Percentiles rank a stretch among this genome's conserved stretches.
Evolutionary conservation across 176 grass and related monocot genomes (phyloP).

Genomic region (Lolium rigidum): DNA sequence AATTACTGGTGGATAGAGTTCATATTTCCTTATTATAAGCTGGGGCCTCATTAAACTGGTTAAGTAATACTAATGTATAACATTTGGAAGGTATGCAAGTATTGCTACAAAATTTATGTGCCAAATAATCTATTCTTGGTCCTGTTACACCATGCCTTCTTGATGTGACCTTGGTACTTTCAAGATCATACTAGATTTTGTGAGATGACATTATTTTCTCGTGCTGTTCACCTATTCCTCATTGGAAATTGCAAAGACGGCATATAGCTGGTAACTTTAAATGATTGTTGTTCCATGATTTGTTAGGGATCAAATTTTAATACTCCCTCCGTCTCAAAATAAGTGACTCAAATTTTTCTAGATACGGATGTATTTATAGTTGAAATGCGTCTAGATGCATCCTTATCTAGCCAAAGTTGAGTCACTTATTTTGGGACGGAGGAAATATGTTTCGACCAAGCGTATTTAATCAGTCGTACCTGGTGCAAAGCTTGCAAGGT

Average conservation of each 20-base stretch:
- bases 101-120: background rate
- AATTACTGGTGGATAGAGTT: background rate
- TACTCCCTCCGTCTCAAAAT: background rate
- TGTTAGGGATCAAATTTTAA: background rate
- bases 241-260: background rate
- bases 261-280: background rate
- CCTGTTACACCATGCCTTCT: slow-evolving; percentile 6
- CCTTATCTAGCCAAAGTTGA: too few species aligned
- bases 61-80: background rate
- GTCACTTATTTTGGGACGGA: too few species aligned
- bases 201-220: slow-evolving; percentile 2
- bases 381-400: too few species aligned
- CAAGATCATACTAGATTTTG: background rate
- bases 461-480: too few species aligned
- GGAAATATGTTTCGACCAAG: background rate
- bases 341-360: too few species aligned
- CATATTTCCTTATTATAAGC: background rate
- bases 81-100: background rate
- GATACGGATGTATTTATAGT: too few species aligned
- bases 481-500: background rate
- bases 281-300: background rate
- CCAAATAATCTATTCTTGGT: background rate
- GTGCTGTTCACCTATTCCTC: background rate
- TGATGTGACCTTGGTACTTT: slow-evolving; percentile 1
- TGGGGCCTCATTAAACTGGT: background rate